Conservation (phyloP, 1,284 basidiomycete genomes). For the Fomitopsis betulina region DNA sequence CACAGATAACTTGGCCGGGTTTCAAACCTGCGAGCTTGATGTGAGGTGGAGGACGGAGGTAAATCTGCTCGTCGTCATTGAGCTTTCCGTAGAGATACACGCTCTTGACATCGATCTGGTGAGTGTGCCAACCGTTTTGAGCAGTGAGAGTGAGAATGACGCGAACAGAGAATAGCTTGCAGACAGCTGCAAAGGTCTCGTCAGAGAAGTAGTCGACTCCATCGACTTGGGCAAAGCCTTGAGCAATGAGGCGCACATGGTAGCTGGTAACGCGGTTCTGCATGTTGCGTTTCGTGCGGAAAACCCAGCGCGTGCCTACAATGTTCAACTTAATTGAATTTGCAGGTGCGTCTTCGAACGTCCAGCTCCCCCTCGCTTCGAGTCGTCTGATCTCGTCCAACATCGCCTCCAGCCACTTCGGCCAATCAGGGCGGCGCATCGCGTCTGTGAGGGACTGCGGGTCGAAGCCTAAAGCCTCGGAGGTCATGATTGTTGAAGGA, state of each 20-base stretch:
- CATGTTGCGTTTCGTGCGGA: conserved; percentile 27
- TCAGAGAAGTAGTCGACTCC: conserved; percentile 32
- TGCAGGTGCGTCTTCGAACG: conserved; percentile 8
- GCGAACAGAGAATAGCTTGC: conserved; percentile 22
- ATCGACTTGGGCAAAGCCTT: conserved; percentile 31
- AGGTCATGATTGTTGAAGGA: too few species aligned
- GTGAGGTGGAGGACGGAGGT: conserved; percentile 19
- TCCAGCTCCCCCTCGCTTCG: background rate
- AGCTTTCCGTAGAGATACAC: conserved; percentile 27
- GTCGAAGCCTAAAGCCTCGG: conserved; percentile 6
- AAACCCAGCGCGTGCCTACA: conserved; percentile 27
- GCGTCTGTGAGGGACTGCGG: conserved; percentile 20
- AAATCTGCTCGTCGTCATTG: conserved; percentile 21
- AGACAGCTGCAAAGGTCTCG: conserved; percentile 31
- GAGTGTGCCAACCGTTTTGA: conserved; percentile 19
- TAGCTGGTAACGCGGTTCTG: conserved; percentile 19
- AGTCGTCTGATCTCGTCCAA: background rate
- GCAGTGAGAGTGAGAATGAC: conserved; percentile 27
- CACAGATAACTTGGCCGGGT: conserved; percentile 7
- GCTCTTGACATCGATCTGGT: conserved; percentile 30
- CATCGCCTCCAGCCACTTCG: background rate
- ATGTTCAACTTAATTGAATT: conserved; percentile 14
- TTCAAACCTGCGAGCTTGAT: conserved; percentile 4
- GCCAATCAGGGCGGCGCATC: conserved; percentile 11
- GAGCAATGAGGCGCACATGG: conserved; percentile 33